Evolutionary conservation across 2,329 filamentous ascomycete species (phyloP), one percentile per base, ranked within the genome.

Genomic region (Epicoccum sorghinum): DNA sequence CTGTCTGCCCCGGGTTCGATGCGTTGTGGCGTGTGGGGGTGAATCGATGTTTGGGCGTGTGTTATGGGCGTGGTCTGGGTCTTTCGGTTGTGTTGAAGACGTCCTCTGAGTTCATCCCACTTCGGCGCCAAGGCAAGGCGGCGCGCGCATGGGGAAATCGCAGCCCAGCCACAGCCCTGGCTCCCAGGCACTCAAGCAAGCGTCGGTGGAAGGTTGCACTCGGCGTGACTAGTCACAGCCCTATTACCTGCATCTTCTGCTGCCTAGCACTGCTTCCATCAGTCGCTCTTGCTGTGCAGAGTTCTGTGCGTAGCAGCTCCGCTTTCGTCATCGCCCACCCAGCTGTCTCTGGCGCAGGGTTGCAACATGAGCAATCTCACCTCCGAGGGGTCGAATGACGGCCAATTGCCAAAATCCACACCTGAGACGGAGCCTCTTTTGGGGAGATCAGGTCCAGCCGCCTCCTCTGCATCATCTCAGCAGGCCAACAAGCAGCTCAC

Each of bases 361-460:
- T 45, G 23, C 35, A 7, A 33, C 43, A 56, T 56, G 53, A 47
- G 38, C 38, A 25, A 37, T 47, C 29, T 42, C 36, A 24, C 33
- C 35, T 44, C 38, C 14, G 53, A 56, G 47, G 33, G 33, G 47
- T 43, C 52, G 25, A 38, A 32, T 52, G 57, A 58, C 41, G 59
- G 55, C 37, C 47, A 35, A 7, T n/a, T 49, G 29, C 57, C 52
- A 29, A 66, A 64, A 44, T 30, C 54, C 32, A 58, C 49, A 30
- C 30, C 55, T 38, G 70, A 72, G 46, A 61, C 59, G 14, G 61
- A 70, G 41, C 70, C 70, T 27, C 60, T 72, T 14, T 57, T 73
- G 18, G 52, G 33, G 27, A 62, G 52, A n/a, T 61, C 44, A 38
- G 13, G 60, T 27, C 63, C 66, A 14, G 47, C 58, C 12, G 23